A percentile compares a stretch with the other conserved stretches of the same genome.
Evolutionary conservation across 169 alveolate species (phyloP).

Genomic region (Plasmodium fragile): DNA sequence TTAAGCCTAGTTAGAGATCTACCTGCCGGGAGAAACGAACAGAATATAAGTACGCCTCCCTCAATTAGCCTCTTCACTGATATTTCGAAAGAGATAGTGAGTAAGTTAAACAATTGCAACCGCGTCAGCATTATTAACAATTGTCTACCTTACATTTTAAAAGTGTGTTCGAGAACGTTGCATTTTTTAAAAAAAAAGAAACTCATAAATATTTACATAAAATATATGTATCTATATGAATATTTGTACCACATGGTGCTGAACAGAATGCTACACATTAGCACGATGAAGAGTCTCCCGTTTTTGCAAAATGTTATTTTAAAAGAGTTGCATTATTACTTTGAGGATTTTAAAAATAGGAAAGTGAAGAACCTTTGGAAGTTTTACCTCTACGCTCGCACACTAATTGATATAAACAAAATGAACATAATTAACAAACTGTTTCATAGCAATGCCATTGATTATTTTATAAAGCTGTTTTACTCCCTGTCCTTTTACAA

Average conservation of each 20-base stretch:
- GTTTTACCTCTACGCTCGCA: conserved; percentile 51
- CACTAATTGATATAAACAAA: conserved; percentile 64
- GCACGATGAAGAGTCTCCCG: conserved; percentile 47
- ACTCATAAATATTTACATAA: conserved; percentile 44
- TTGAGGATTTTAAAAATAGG: conserved; percentile 48
- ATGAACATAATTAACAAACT: conserved; percentile 24
- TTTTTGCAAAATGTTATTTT: conserved; percentile 62
- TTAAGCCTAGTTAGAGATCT: neutral
- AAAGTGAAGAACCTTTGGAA: conserved; percentile 54
- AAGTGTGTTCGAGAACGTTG: conserved; percentile 5
- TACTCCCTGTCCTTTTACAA: conserved; percentile 59
- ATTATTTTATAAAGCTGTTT: conserved; percentile 55
- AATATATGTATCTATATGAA: conserved; percentile 69
- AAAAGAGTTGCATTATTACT: conserved; percentile 56
- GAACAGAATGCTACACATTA: conserved; percentile 57
- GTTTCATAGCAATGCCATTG: conserved; percentile 69
- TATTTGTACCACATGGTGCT: conserved; percentile 51
- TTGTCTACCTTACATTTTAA: conserved; percentile 48
- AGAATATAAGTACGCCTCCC: neutral
- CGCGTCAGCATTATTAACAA: conserved; percentile 11
- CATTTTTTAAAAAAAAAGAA: conserved; percentile 34
- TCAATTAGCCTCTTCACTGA: conserved; percentile 1
- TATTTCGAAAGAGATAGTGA: conserved; percentile 30
- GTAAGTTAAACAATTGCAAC: conserved; percentile 4
- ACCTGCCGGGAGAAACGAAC: neutral